Evolutionary conservation across 2,329 filamentous ascomycete genomes (phyloP).

Genomic region (Huntiella omanensis): DNA sequence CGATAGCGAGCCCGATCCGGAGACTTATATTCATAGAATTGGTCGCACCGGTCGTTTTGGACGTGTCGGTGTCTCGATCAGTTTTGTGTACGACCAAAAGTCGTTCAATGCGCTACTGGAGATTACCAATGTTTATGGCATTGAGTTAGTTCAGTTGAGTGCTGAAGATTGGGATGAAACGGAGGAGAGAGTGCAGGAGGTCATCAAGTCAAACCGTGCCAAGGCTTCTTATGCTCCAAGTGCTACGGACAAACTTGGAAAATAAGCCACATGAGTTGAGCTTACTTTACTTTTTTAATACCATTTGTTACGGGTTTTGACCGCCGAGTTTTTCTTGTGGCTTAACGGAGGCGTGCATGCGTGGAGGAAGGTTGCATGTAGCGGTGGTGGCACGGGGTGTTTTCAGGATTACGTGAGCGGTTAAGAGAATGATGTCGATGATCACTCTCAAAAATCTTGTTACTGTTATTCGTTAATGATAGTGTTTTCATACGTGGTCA

Average conservation of each 20-base stretch:
- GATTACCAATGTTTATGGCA: slow-evolving; percentile 67
- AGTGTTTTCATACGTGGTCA: too few relatives aligned
- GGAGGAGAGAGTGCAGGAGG: slow-evolving; percentile 61
- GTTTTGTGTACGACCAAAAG: slow-evolving; percentile 72
- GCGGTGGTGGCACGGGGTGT: too few relatives aligned
- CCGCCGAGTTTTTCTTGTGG: too few relatives aligned
- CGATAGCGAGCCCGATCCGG: slow-evolving; percentile 70
- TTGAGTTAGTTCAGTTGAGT: slow-evolving; percentile 63
- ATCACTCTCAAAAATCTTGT: too few relatives aligned
- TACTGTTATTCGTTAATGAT: too few relatives aligned
- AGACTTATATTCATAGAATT: slow-evolving; percentile 96
- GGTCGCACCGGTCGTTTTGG: slow-evolving; percentile 93
- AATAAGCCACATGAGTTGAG: too few relatives aligned
- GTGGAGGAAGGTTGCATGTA: too few relatives aligned
- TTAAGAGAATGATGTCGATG: too few relatives aligned
- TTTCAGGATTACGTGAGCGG: too few relatives aligned
- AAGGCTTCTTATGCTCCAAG: slow-evolving; percentile 34
- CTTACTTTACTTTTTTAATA: too few relatives aligned
- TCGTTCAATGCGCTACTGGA: slow-evolving; percentile 61
- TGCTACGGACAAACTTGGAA: slow-evolving; percentile 20
- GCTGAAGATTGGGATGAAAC: slow-evolving; percentile 82
- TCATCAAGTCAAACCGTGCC: slow-evolving; percentile 54
- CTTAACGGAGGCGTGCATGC: too few relatives aligned
- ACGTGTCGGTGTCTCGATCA: slow-evolving; percentile 87
- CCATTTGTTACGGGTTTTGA: too few relatives aligned